These are phyloP conservation scores for Rhodotorula sp. DNA, from an alignment of 1,284 basidiomycete genomes.

Conservation along the genomic window DNA sequence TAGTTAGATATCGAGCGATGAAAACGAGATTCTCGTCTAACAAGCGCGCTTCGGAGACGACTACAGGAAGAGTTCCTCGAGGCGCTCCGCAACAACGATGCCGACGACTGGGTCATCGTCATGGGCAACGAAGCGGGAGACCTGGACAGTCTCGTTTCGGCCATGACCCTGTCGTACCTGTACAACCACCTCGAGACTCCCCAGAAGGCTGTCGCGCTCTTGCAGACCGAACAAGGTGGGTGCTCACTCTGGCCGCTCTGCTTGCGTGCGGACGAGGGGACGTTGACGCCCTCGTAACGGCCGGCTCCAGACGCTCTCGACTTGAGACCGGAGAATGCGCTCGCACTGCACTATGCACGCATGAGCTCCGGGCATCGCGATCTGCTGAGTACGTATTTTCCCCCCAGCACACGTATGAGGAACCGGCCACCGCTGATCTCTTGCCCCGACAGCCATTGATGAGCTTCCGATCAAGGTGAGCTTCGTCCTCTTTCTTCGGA, in stretches of 20 bases:
- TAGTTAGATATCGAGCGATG: background rate
- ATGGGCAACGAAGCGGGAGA: conserved; percentile 50
- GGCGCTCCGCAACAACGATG: conserved; percentile 41
- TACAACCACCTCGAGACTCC: conserved; percentile 25
- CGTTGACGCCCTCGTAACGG: background rate
- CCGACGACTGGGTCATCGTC: conserved; percentile 47
- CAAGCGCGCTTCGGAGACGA: background rate
- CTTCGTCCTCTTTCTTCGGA: background rate
- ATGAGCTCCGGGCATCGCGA: conserved; percentile 49
- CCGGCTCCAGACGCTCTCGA: conserved; percentile 47
- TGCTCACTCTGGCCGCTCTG: background rate
- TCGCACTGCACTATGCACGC: conserved; percentile 46
- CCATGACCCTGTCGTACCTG: conserved; percentile 20
- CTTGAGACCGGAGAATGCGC: conserved; percentile 49
- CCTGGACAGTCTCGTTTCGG: conserved; percentile 42
- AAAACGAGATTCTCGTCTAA: no score
- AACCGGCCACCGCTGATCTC: background rate
- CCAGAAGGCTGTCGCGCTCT: conserved; percentile 40
- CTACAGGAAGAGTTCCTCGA: conserved; percentile 44
- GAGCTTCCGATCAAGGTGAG: conserved; percentile 47
- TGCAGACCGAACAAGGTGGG: conserved; percentile 38
- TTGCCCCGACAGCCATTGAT: conserved; percentile 39
- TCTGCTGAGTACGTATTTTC: conserved; percentile 42
- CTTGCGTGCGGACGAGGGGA: background rate
- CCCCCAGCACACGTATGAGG: background rate